Evolutionary conservation across 2,329 filamentous ascomycete genomes (phyloP), one percentile per base, ranked within the genome.

Genomic region (Cladorrhinum sp.): DNA sequence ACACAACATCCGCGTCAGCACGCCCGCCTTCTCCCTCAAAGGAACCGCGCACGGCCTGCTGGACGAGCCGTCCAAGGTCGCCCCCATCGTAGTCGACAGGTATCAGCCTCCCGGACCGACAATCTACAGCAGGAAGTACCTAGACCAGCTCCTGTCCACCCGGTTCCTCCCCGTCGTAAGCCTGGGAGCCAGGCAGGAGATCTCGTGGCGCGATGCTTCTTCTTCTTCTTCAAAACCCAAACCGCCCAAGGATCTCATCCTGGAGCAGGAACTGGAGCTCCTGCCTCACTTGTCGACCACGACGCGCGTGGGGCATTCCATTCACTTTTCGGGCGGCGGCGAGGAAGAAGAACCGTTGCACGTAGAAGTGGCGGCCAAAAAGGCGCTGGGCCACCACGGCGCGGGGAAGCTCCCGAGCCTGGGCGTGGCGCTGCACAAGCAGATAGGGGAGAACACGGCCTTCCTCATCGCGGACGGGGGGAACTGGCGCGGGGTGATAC

Each of bases 391-490:
- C 3, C 21, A 16, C 7, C 56, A 69, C 18, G 67, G 66, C 3
- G 59, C 28, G 33, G 57, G 53, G 9, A 63, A 66, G 3, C 60
- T 65, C 14, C 74, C 73, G 1, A 68, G 70, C 2, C 57, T 73
- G 12, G 70, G 72, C 8, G 59, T 75, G 6, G 75, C 74, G 2
- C 60, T 76, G 4, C 73, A 74, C 55, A 71, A 73, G 21, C 70
- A 70, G 8, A 61, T 76, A 1, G 70, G 69, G 1, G 46, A 66
- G 14, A 77, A 77, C 6, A 74, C 70, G 0, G 70, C 69, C 10
- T 79, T 79, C 52, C 54, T 75, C 36, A 72, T 75, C 23, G 70
- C 71, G 3, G 79, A 81, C 64, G 78, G 72, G 39, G 79, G 78
- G 3, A 74, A 77, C 55, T 79, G 77, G 76, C 64, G 33, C 2